phyloP scores from a whole-genome alignment of 352 stramenopile species.

The Phytopythium oedochilum region DNA sequence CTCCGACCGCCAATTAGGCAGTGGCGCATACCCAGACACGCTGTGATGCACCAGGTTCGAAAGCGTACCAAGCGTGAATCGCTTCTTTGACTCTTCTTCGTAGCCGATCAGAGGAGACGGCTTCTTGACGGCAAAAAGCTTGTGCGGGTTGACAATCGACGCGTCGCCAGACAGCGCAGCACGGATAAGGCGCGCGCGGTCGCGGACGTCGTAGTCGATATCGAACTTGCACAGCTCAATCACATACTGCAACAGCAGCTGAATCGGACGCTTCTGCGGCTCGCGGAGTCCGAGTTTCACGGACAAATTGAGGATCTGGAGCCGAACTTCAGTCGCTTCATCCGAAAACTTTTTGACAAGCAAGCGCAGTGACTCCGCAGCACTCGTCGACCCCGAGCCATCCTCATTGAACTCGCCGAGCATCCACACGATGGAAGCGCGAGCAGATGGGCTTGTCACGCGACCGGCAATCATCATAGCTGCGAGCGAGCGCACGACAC shows the following conservation, averaged over 20 bases:
- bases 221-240: slow-evolving; percentile 93
- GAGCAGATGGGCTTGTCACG: slow-evolving; percentile 67
- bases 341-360: slow-evolving; percentile 86
- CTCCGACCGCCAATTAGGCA: slow-evolving; percentile 69
- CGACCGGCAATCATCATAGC: slow-evolving; percentile 72
- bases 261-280: slow-evolving; percentile 66
- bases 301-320: slow-evolving; percentile 90
- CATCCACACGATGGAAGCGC: slow-evolving; percentile 92
- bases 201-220: slow-evolving; percentile 90
- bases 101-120: slow-evolving; percentile 70
- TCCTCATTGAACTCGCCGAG: slow-evolving; percentile 87
- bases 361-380: slow-evolving; percentile 81
- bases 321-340: slow-evolving; percentile 84
- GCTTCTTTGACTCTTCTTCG: slow-evolving; percentile 63
- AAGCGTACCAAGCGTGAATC: slow-evolving; percentile 85
- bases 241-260: slow-evolving; percentile 86
- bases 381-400: slow-evolving; percentile 56
- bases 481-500: slow-evolving; percentile 70
- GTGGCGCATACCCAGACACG: slow-evolving; percentile 72
- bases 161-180: slow-evolving; percentile 56
- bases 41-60: slow-evolving; percentile 84
- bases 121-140: slow-evolving; percentile 78
- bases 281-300: slow-evolving; percentile 87
- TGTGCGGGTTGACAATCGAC: slow-evolving; percentile 57
- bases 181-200: slow-evolving; percentile 87